Base-by-base conservation (phyloP, 257 asterid species). In the Solanum raphanifolium region DNA sequence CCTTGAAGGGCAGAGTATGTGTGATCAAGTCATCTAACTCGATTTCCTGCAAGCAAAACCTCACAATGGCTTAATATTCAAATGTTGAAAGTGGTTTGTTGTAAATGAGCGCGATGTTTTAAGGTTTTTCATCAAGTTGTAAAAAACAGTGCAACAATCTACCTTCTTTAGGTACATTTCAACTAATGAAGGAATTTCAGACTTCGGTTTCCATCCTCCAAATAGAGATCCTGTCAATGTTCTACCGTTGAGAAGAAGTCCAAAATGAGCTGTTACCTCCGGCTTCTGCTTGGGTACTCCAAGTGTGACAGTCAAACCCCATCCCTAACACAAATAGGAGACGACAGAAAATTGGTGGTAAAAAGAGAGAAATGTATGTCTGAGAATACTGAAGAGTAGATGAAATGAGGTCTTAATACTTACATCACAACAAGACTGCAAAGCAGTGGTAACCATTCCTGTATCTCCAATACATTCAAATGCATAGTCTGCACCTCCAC, bases 141-240 rank as follows among this genome's bases (percentile, higher is more conserved):
- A 74, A 72, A 13, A 34, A 31, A 60, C 55, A 71, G 86, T 34
- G 52, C 3, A 29, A 52, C 43, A 71, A 13, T 83, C 39, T 84
- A 95, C 98, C 98, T 95, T 91, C 88, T 71, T 92, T 13, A 97
- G 79, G 88, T 94, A 97, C 98, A 94, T 96, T 32, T 95, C 95
- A 71, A 97, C 98, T 31, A 97, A 91, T 18, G 95, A 92, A 86
- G 98, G 99, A 87, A 95, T 92, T 84, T 97, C 97, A 20, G 98
- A 95, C 91, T 97, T 97, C 2, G 99, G 99, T 88, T 91, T 97
- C 99, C 99, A 97, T 87, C 99, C 99, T 87, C 99, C 99, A 78
- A 93, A 94, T 69, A 97, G 93, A 16, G 98, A 94, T 81, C 99
- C 99, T 29, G 91, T 95, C 60, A 97, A 90, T 66, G 97, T 95